phyloP scores from a whole-genome alignment of 306 rosid species.

The Alnus glutinosa region DNA sequence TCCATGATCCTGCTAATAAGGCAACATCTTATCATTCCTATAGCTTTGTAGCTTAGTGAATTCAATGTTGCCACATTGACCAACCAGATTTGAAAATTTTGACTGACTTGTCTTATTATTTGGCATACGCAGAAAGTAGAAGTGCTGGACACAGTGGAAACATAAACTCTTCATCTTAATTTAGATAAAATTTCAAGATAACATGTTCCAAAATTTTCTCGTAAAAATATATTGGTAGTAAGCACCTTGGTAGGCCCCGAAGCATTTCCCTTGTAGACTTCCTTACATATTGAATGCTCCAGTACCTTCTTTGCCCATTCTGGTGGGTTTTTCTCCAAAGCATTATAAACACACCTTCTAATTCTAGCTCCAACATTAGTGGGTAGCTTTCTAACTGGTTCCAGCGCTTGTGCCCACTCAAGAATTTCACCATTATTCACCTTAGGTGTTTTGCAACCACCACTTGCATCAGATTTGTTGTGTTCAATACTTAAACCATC shows the following conservation, averaged over 20 bases:
- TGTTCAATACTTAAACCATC: conserved; percentile 72
- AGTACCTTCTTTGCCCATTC: conserved; percentile 84
- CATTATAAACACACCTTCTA: conserved; percentile 87
- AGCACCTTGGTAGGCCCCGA: conserved; percentile 98
- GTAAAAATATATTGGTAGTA: conserved; percentile 13
- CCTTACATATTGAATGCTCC: conserved; percentile 91
- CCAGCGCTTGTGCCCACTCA: conserved; percentile 86
- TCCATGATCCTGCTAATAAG: neutral
- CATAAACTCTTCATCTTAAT: neutral
- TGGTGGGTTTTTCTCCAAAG: conserved; percentile 79
- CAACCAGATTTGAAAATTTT: conserved; percentile 1
- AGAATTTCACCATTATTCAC: conserved; percentile 63
- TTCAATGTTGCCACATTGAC: neutral
- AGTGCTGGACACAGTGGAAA: neutral
- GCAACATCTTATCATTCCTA: neutral
- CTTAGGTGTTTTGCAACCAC: conserved; percentile 43
- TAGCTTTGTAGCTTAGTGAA: neutral
- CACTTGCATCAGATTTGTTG: conserved; percentile 51
- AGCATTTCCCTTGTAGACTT: conserved; percentile 96
- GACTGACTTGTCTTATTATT: neutral
- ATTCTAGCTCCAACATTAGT: conserved; percentile 98
- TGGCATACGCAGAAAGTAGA: too few relatives aligned
- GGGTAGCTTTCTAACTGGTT: conserved; percentile 92
- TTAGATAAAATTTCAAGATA: neutral
- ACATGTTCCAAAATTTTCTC: neutral